Evolutionary conservation across 2,329 filamentous ascomycete species (phyloP).

Genomic region (Trichoderma gracile): DNA sequence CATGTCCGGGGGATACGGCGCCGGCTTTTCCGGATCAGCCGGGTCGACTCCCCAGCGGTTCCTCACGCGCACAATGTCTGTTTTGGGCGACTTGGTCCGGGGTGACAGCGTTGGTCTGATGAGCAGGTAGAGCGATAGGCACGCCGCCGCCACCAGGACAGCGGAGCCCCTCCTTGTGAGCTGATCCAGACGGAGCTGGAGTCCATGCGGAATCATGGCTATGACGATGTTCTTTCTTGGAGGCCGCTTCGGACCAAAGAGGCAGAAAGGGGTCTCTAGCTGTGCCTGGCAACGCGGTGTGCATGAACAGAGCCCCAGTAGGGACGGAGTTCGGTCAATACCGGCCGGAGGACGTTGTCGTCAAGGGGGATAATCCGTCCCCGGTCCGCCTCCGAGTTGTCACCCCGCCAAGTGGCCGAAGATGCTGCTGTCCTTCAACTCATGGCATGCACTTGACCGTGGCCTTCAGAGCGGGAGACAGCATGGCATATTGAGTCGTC

Average conservation of each 20-base stretch:
- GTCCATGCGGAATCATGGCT: constrained; percentile 23
- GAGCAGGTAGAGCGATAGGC: constrained; percentile 41
- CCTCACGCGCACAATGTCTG: constrained; percentile 14
- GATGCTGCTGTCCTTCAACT: neutral
- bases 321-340: neutral
- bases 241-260: neutral
- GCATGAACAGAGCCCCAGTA: neutral
- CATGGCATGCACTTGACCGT: neutral
- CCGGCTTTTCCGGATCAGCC: constrained; percentile 22
- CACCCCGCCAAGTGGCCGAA: constrained; percentile 19
- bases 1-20: constrained; percentile 68
- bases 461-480: neutral
- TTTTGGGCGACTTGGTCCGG: constrained; percentile 20
- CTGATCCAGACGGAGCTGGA: constrained; percentile 17
- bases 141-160: constrained; percentile 32
- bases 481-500: neutral
- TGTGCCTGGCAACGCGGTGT: neutral
- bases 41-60: neutral
- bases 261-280: neutral
- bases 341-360: neutral
- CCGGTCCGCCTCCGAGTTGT: constrained; percentile 13
- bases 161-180: constrained; percentile 21
- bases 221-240: neutral
- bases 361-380: constrained; percentile 6
- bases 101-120: constrained; percentile 33